Percentiles rank a stretch among this genome's conserved stretches.
These are phyloP conservation scores for Pseudomicrostroma phylloplanum DNA, from an alignment of 1,284 basidiomycete species.

Conservation along the genomic window DNA sequence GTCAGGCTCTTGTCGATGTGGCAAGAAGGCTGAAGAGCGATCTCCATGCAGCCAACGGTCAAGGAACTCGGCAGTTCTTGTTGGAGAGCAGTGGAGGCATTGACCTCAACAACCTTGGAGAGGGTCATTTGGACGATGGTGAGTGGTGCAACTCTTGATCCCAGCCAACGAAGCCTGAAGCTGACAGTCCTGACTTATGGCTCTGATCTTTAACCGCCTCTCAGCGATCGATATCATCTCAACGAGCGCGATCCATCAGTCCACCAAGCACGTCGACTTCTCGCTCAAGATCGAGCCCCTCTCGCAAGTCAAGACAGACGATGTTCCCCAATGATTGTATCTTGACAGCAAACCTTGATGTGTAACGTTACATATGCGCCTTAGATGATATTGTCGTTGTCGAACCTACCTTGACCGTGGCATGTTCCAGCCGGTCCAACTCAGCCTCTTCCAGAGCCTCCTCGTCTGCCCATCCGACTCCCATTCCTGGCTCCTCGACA, in stretches of 20 bases:
- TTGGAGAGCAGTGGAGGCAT: constrained; percentile 46
- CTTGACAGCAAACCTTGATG: no score
- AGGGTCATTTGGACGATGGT: constrained; percentile 35
- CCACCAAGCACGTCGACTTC: constrained; percentile 48
- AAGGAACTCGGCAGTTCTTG: constrained; percentile 27
- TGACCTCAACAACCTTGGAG: constrained; percentile 34
- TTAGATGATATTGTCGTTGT: no score
- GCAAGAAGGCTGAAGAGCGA: constrained; percentile 32
- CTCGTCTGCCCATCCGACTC: constrained; percentile 27
- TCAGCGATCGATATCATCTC: constrained; percentile 44
- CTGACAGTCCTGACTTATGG: constrained; percentile 4
- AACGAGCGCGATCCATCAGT: constrained; percentile 46
- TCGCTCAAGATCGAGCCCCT: constrained; percentile 45
- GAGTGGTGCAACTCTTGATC: constrained; percentile 5
- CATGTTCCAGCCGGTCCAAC: neutral
- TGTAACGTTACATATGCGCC: no score
- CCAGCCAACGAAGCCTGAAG: neutral
- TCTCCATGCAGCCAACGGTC: constrained; percentile 8
- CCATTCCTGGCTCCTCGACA: constrained; percentile 38
- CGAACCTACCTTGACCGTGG: neutral
- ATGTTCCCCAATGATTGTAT: no score
- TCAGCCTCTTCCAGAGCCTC: constrained; percentile 13
- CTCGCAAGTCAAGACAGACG: neutral
- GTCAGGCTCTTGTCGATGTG: constrained; percentile 33
- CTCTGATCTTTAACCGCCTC: constrained; percentile 9